phyloP scores from a whole-genome alignment of 1,139 yeast species.

The Eremothecium gossypii region DNA sequence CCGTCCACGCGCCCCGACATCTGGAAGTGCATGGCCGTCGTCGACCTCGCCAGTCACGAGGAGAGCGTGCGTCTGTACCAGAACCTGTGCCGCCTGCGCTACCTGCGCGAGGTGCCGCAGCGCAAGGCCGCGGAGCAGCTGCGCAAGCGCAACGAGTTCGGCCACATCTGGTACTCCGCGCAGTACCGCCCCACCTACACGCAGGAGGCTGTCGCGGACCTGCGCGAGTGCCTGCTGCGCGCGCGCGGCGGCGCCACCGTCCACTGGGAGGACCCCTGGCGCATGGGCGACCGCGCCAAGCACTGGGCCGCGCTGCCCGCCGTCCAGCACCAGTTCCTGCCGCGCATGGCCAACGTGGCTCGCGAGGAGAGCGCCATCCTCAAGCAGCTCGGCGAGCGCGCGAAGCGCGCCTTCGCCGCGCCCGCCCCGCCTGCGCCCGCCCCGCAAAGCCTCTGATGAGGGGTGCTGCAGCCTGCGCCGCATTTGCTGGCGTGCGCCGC shows the following conservation, averaged over 20 bases:
- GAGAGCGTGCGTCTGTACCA: slow-evolving; percentile 67
- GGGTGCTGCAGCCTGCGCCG: no score
- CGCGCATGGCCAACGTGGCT: slow-evolving; percentile 21
- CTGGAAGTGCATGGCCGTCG: slow-evolving; percentile 89
- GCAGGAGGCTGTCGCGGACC: slow-evolving; percentile 88
- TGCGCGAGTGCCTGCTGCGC: slow-evolving; percentile 59
- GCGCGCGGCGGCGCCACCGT: slow-evolving; percentile 35
- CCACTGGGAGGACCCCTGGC: slow-evolving; percentile 80
- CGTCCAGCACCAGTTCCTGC: slow-evolving; percentile 20
- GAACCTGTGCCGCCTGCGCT: slow-evolving; percentile 64
- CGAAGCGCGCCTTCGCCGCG: slow-evolving; percentile 10
- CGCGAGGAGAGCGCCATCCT: slow-evolving; percentile 28
- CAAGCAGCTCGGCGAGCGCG: slow-evolving; percentile 21
- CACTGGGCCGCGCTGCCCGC: slow-evolving; percentile 24
- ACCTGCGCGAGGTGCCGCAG: slow-evolving; percentile 55
- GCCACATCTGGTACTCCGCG: slow-evolving; percentile 77
- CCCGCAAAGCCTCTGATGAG: no score
- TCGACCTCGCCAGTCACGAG: slow-evolving; percentile 54
- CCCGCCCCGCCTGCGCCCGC: slow-evolving; percentile 4
- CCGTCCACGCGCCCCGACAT: slow-evolving; percentile 74
- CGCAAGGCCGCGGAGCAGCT: slow-evolving; percentile 53
- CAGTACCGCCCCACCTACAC: slow-evolving; percentile 85
- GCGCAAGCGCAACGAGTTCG: slow-evolving; percentile 67
- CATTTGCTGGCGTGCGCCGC: no score
- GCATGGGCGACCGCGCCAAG: slow-evolving; percentile 52